Base-by-base conservation (phyloP, 1,284 basidiomycete genomes). In the Tilletiopsis washingtonensis region DNA sequence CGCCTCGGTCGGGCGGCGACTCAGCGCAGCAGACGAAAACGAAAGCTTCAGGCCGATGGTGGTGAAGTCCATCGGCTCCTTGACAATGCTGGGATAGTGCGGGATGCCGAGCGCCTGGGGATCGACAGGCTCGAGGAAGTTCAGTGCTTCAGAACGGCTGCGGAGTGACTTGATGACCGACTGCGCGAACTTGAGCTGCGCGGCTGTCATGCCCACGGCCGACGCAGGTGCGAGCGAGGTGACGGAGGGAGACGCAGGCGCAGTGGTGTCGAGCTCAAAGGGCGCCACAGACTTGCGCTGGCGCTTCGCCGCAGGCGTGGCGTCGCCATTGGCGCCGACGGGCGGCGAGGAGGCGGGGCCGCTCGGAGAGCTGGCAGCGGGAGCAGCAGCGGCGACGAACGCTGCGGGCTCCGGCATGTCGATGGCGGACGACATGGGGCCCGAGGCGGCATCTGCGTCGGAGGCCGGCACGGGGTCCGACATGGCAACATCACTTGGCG, bases 1-100 rank as follows among this genome's bases (percentile, higher is more conserved):
- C 57, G 71, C 71, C 40, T 72, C 69, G 2, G 60, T 53, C 2
- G 61, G 61, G 43, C 59, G 61, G 2, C 54, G 56, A 32, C 59
- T 56, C 21, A 57, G 57, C 2, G 57, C 57, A 25, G 56, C 56
- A 2, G 69, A 59, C 26, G 69, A 70, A 20, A 71, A 49, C 6
- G 68, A 61, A 9, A 72, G 60, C 76, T 96, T 94, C 64, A 82
- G 82, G 75, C 97, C 93, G 56, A 97, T 82, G 20, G 91, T 94
- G n/a, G 82, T 80, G 44, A 99, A 81, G 74, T 98, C 94, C 88
- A 96, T 96, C 0, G 94, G 94, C 27, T 81, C 81, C 66, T 84
- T 86, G 76, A 99, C 83, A 69, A 97, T 83, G 49, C 80, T 80
- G 40, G 81, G 81, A 69, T 99, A 99, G 71, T 93, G 89, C 12